Evolutionary conservation across 345 rosid species (phyloP).

Genomic region (Arabidopsis suecica): DNA sequence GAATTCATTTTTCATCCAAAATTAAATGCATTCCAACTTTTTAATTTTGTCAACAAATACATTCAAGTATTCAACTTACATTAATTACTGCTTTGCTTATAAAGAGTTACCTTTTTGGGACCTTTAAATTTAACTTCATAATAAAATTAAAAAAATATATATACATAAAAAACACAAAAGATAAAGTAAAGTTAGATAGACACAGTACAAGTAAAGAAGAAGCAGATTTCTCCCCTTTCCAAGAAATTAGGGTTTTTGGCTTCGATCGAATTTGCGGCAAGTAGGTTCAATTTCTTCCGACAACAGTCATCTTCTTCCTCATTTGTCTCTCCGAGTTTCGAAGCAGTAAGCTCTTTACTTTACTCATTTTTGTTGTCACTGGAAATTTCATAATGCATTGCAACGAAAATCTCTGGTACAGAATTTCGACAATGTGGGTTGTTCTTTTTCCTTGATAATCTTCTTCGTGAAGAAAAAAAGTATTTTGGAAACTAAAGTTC

Average conservation of each 20-base stretch:
- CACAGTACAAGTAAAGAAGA: constrained; percentile 25
- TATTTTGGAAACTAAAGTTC: constrained; percentile 10
- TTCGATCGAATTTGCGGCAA: constrained; percentile 40
- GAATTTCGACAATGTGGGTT: constrained; percentile 26
- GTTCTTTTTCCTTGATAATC: not conserved
- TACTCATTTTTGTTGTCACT: constrained; percentile 16
- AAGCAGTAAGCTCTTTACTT: constrained; percentile 36
- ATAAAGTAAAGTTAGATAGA: not conserved
- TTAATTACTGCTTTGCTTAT: constrained; percentile 9
- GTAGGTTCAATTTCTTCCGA: constrained; percentile 32
- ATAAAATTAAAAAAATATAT: not conserved
- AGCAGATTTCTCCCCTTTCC: constrained; percentile 17
- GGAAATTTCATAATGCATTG: constrained; percentile 11
- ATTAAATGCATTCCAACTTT: constrained; percentile 12
- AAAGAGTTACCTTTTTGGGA: not conserved
- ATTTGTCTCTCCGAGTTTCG: constrained; percentile 25
- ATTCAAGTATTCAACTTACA: constrained; percentile 33
- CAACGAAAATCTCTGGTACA: not conserved
- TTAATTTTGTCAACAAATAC: constrained; percentile 7
- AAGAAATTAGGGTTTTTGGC: constrained; percentile 28
- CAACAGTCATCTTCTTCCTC: constrained; percentile 24
- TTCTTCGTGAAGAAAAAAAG: not conserved
- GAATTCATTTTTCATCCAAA: constrained; percentile 1
- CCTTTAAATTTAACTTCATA: not conserved
- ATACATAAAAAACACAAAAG: not conserved